Evolutionary conservation across 2,329 filamentous ascomycete genomes (phyloP), one percentile per base, ranked within the genome.

Genomic region (Phaeosphaeriaceae sp.): DNA sequence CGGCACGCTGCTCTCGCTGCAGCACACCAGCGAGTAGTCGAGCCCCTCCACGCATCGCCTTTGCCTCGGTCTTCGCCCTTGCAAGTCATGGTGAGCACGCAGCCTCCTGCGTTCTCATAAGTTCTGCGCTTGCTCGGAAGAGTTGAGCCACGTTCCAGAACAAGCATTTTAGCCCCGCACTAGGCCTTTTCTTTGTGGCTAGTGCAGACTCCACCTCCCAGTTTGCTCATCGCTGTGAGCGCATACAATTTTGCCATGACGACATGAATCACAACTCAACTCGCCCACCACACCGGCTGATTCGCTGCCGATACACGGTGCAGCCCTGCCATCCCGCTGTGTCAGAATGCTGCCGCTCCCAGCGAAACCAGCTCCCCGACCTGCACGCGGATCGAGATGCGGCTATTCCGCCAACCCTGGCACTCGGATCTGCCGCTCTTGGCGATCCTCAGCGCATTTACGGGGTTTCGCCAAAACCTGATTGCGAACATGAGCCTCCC

Each of bases 371-470:
- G 25, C 25, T 6, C 25, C 25, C 25, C 11, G 25, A 31, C 25
- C 31, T 36, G 31, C 31, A 11, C 31, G 31, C 31, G 6, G 44
- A 53, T 36, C 50, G 41, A 44, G 41, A 53, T 44, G 22, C 21
- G 22, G 41, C 36, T n/a, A 31, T 36, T 17, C 10, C 40, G 41
- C 41, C 21, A 44, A 52, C 22, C 57, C 61, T 57, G 56, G 63
- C 21, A 57, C 31, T 51, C 53, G 54, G 56, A 64, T 66, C 57
- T 60, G 53, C 57, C 65, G 61, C 58, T 52, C 55, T 59, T 58
- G 55, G 54, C 56, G 49, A 64, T 64, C 60, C 19, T 57, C 25
- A n/a, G 13, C 2, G 44, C 44, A 10, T 15, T 25, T 25, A 47
- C 20, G 20, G 9, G 4, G 9, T 20, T 19, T 44, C 31, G 31